A percentile compares a stretch with the other conserved stretches of the same genome.
phyloP scores from a whole-genome alignment of 208 protist genomes.

The Porcisia hertigi region DNA sequence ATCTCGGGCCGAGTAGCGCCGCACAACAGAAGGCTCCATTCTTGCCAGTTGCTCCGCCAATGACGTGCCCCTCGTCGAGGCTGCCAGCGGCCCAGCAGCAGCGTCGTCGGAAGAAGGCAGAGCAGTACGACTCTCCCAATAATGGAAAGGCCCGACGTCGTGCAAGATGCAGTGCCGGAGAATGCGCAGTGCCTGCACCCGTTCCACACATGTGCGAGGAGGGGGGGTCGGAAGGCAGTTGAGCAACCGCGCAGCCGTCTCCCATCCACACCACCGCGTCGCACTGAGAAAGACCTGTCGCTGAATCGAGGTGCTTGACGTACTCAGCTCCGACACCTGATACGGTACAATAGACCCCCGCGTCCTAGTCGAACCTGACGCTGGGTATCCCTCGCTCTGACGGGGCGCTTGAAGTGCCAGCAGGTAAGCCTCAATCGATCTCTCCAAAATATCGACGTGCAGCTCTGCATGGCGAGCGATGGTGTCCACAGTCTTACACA shows the following conservation, averaged over 20 bases:
- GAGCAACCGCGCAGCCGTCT: conserved; percentile 26
- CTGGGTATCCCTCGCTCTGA: background rate
- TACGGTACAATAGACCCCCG: background rate
- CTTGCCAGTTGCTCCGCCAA: conserved; percentile 16
- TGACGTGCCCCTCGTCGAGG: background rate
- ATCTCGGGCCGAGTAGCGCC: conserved; percentile 21
- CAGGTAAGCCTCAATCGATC: conserved; percentile 3
- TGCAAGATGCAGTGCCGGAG: conserved; percentile 18
- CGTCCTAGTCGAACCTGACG: background rate
- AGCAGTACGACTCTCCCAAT: background rate
- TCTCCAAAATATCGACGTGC: conserved; percentile 10
- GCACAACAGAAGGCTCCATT: background rate
- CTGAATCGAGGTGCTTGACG: conserved; percentile 1
- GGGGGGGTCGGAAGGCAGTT: conserved; percentile 9
- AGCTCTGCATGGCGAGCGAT: conserved; percentile 30
- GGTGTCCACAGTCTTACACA: conserved; percentile 29
- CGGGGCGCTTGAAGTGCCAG: background rate
- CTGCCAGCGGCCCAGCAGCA: background rate
- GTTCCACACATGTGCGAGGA: conserved; percentile 4
- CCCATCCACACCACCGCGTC: conserved; percentile 27
- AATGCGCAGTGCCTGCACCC: conserved; percentile 8
- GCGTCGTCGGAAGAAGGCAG: too few species aligned
- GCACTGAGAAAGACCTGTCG: conserved; percentile 25
- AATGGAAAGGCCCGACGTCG: conserved; percentile 20
- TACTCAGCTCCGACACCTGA: background rate